phyloP scores from a whole-genome alignment of 1,139 yeast species.

The Magnusiomyces suaveolens region DNA sequence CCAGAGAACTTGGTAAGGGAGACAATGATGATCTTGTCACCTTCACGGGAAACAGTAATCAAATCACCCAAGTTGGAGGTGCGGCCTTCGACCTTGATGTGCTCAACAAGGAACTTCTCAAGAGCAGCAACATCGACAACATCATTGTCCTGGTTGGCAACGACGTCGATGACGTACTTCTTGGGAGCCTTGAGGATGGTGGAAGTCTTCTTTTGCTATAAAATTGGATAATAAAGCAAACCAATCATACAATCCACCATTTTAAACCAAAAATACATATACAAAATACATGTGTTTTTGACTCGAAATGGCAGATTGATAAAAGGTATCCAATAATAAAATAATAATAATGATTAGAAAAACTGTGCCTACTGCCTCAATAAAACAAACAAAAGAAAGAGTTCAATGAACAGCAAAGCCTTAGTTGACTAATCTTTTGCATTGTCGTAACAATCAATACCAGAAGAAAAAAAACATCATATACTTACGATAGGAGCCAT shows the following conservation, averaged over 20 bases:
- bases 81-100: constrained; percentile 96
- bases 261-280: neutral
- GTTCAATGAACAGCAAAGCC: constrained; percentile 22
- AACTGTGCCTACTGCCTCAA: constrained; percentile 36
- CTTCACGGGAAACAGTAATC: constrained; percentile 79
- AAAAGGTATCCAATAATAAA: neutral
- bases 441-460: no score
- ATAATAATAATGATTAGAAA: constrained; percentile 27
- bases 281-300: no score
- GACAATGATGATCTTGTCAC: constrained; percentile 73
- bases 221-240: neutral
- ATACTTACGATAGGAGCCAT: constrained; percentile 92
- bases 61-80: constrained; percentile 96
- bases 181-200: constrained; percentile 42
- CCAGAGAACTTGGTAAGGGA: constrained; percentile 96
- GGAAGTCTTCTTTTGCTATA: constrained; percentile 27
- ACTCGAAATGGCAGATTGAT: neutral
- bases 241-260: neutral
- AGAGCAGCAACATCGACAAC: constrained; percentile 90
- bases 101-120: constrained; percentile 96
- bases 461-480: no score
- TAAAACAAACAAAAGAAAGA: constrained; percentile 15
- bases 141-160: constrained; percentile 96
- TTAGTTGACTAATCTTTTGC: constrained; percentile 15
- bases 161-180: constrained; percentile 92